Evolutionary conservation across 306 rosid genomes (phyloP).

Genomic region (Cucumis melo): DNA sequence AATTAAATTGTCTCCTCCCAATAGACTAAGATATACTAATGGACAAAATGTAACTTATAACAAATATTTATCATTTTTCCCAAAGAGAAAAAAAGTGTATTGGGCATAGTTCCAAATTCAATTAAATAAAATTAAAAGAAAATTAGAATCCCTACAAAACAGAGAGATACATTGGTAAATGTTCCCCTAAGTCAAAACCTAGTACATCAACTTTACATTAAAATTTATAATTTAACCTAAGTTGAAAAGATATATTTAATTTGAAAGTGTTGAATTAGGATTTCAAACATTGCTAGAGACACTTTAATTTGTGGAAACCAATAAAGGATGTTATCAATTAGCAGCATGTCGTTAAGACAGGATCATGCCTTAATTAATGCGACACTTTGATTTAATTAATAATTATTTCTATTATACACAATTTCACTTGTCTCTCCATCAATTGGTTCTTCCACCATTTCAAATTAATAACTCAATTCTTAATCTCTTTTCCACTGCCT

Average conservation of each 20-base stretch:
- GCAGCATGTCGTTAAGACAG: neutral
- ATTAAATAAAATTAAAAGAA: neutral
- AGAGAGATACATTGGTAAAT: neutral
- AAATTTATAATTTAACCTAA: neutral
- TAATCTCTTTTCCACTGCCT: neutral
- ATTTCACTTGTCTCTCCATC: neutral
- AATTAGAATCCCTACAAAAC: neutral
- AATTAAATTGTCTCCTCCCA: neutral
- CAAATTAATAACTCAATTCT: neutral
- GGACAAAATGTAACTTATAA: neutral
- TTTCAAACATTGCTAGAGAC: neutral
- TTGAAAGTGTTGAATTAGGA: neutral
- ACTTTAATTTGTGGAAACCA: neutral
- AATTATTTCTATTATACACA: neutral
- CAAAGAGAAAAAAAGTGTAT: neutral
- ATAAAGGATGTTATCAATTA: conserved; percentile 4
- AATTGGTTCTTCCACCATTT: neutral
- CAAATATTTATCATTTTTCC: neutral
- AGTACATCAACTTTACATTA: neutral
- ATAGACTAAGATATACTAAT: neutral
- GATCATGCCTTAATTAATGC: conserved; percentile 7
- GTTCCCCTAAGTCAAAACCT: neutral
- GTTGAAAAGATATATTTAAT: neutral
- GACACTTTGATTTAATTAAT: neutral
- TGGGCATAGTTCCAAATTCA: neutral